phyloP scores from a whole-genome alignment of 441 rosid species.

The Pelargonium cotyledonis region DNA sequence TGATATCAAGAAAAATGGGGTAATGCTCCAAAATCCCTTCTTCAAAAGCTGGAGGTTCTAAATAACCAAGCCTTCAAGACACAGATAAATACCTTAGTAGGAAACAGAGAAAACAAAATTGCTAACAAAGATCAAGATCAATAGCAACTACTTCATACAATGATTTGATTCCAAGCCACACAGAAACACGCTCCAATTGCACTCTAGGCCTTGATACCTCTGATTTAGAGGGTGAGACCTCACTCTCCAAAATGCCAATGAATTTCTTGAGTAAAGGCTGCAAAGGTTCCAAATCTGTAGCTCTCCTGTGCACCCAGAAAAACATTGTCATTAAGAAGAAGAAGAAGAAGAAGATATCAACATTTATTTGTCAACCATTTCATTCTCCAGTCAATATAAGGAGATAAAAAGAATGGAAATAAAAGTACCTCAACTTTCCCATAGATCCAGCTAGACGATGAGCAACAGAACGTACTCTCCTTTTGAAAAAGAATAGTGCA shows the following conservation, averaged over 20 bases:
- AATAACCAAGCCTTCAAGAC: constrained; percentile 79
- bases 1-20: constrained; percentile 91
- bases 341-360: background rate
- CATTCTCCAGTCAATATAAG: constrained; percentile 2
- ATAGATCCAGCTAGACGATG: constrained; percentile 79
- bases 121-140: constrained; percentile 22
- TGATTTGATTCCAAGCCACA: constrained; percentile 97
- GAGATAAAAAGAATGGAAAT: background rate
- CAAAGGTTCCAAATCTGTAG: constrained; percentile 85
- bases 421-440: constrained; percentile 79
- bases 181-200: constrained; percentile 61
- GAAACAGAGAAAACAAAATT: constrained; percentile 18
- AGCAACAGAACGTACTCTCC: constrained; percentile 88
- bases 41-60: constrained; percentile 96
- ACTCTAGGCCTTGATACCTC: constrained; percentile 69
- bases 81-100: constrained; percentile 27
- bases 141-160: constrained; percentile 54
- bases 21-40: constrained; percentile 92
- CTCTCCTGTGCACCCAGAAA: constrained; percentile 48
- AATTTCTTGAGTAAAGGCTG: constrained; percentile 85
- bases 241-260: constrained; percentile 76
- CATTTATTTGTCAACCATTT: background rate
- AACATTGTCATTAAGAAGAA: background rate
- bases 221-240: constrained; percentile 53
- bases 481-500: constrained; percentile 82